Evolutionary conservation across 1,139 yeast species (phyloP), one percentile per base, ranked within the genome.

Genomic region (Yamadazyma siamensis): DNA sequence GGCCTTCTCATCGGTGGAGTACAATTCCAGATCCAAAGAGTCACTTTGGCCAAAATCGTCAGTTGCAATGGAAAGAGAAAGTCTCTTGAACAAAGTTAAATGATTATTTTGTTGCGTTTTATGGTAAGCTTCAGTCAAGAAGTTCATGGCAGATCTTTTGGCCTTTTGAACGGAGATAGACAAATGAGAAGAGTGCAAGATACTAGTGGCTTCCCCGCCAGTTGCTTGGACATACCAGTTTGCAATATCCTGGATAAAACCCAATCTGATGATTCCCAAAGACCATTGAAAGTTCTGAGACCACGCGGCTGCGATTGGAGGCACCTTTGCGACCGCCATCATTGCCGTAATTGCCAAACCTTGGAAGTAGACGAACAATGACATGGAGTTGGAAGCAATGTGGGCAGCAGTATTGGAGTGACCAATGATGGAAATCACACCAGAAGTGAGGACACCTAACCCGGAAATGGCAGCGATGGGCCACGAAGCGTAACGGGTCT

Each of bases 271-370:
- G 41, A 91, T 79, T 33, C 98, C 98, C 71, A 91, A 72, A 5
- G 96, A 80, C 98, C 98, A 91, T 62, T 80, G 80, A 66, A 91
- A 91, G 63, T 91, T 91, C 57, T 91, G 96, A 21, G 95, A 81
- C 99, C 99, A 91, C 4, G 97, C 94, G 2, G 96, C 91, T 7
- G 97, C 97, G 43, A 91, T 87, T 5, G 98, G 98, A 6, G 98
- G 98, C 15, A 87, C 85, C 39, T 79, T 71, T 13, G 88, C 76
- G 23, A 91, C 97, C 29, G 95, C 96, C 91, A 89, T 83, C 96
- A 91, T 88, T 16, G 95, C 77, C 15, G 94, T 83, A 42, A 91
- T 82, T 18, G 97, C 96, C 47, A 91, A 72, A 34, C 87, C 78
- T 64, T 91, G 99, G 74, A 91, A 91, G 61, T 91, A 94, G 36